Base-by-base conservation (phyloP, 495 filamentous ascomycete genomes). In the Aspergillus haitiensis region DNA sequence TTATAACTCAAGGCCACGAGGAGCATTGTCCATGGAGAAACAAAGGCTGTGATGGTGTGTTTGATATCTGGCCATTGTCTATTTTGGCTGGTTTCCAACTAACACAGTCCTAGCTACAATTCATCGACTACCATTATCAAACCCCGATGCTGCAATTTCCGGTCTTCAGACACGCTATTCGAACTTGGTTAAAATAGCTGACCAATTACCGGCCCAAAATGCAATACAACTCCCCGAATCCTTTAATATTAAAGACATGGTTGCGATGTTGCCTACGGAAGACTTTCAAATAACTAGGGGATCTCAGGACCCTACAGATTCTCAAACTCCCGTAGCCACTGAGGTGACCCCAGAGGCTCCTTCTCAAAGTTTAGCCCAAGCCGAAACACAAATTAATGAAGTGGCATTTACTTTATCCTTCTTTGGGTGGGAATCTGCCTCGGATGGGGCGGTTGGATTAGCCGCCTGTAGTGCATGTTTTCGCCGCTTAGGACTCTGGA, bases 401-500 rank as follows among this genome's bases (percentile, higher is more conserved):
- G 73, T 81, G 36, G 91, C 93, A 13, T 78, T 97, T 15, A 73
- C 82, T 8, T 81, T 98, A 45, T 88, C 93, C 3, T 73, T 97
- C 12, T 87, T 92, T 55, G 94, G 94, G 58, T 98, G 94, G 95
- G 83, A 89, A 62, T 84, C 84, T 45, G 82, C 88, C 27, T 77
- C 74, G 13, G 86, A 90, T 67, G 81, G 81, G 34, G 79, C 83
- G 16, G 80, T 86, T 3, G 89, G 86, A 47, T 75, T 91, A n/a
- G 86, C 86, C 13, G 85, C 83, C 0, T 98, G 94, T 70, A 76
- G 83, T 49, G 88, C 88, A 39, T 98, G 94, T 68, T 91, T 97
- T 65, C 85, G 93, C 59, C 85, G 92, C 7, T 79, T 98, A 1
- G 94, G 95, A 0, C 81, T 98, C 7, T 98, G 94, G 94, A 86